A percentile compares a stretch with the other conserved stretches of the same genome.
phyloP scores from a whole-genome alignment of 352 stramenopile genomes.

The Phytopythium mirpurense region DNA sequence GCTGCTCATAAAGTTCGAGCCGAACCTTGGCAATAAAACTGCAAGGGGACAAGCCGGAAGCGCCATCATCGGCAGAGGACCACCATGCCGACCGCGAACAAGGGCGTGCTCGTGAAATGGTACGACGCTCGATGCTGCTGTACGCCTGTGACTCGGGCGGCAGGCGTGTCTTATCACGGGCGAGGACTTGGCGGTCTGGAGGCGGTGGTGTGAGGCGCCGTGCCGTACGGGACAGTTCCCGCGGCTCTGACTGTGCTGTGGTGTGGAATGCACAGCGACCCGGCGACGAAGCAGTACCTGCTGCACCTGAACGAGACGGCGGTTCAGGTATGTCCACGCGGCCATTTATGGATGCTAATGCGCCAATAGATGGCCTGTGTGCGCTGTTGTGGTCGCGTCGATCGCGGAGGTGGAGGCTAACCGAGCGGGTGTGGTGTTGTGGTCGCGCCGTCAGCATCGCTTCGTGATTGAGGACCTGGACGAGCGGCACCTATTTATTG shows the following conservation, averaged over 20 bases:
- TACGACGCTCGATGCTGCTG: conserved; percentile 10
- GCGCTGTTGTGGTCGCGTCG: no score
- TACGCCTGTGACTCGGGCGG: no score
- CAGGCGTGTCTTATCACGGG: no score
- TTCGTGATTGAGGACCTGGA: conserved; percentile 88
- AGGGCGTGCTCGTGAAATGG: conserved; percentile 83
- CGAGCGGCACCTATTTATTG: conserved; percentile 84
- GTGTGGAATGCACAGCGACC: conserved; percentile 36
- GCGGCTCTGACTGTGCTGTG: background rate
- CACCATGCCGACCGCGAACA: conserved; percentile 76
- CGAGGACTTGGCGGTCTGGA: background rate
- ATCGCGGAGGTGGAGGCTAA: background rate
- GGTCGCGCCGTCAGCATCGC: conserved; percentile 32
- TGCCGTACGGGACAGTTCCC: background rate
- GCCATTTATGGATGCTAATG: background rate
- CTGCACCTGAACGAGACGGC: conserved; percentile 79
- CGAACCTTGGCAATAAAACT: background rate
- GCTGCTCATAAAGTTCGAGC: conserved; percentile 1
- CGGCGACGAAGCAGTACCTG: conserved; percentile 84
- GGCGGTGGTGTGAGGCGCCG: background rate
- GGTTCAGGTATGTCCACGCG: conserved; percentile 49
- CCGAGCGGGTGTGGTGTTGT: background rate
- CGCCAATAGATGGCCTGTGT: no score
- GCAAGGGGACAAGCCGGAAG: background rate
- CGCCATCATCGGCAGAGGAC: background rate